Conservation (phyloP, 148 eudicot genomes). For the Limonium bicolor region DNA sequence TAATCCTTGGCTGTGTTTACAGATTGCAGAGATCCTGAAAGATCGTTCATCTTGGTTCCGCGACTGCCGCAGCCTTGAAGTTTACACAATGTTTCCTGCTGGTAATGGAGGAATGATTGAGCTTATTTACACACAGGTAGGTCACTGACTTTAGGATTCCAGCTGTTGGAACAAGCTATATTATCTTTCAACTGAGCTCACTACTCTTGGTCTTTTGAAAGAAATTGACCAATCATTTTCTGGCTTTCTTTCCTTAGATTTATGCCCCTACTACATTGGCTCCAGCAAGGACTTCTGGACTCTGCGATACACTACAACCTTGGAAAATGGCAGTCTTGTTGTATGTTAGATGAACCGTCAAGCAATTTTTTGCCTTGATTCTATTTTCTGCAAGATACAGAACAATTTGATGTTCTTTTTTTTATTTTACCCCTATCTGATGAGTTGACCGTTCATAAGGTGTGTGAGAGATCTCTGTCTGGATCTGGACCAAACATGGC, state of each 20-base stretch:
- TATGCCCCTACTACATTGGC: conserved; percentile 97
- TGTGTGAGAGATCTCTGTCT: conserved; percentile 93
- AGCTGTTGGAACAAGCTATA: too few relatives aligned
- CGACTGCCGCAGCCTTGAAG: conserved; percentile 92
- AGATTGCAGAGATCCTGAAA: conserved; percentile 96
- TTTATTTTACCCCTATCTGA: conserved; percentile 7
- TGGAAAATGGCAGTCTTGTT: conserved; percentile 90
- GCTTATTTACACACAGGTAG: conserved; percentile 75
- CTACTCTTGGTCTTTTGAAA: too few relatives aligned
- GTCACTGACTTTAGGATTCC: too few relatives aligned
- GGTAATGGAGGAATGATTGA: conserved; percentile 95
- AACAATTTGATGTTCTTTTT: background rate
- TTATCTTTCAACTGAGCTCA: too few relatives aligned
- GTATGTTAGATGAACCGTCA: conserved; percentile 22
- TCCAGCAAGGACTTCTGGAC: conserved; percentile 96
- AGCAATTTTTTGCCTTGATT: background rate
- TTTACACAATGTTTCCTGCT: conserved; percentile 73
- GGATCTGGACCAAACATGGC: conserved; percentile 76
- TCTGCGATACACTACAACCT: conserved; percentile 76
- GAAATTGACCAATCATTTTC: too few relatives aligned
- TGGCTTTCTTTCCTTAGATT: conserved; percentile 26
- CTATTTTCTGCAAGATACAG: background rate
- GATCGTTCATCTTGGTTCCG: conserved; percentile 98
- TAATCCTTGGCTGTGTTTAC: conserved; percentile 3
- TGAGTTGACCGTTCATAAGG: too few relatives aligned